These are phyloP conservation scores for Geranium rotundifolium DNA, from an alignment of 345 rosid species.

Conservation along the genomic window DNA sequence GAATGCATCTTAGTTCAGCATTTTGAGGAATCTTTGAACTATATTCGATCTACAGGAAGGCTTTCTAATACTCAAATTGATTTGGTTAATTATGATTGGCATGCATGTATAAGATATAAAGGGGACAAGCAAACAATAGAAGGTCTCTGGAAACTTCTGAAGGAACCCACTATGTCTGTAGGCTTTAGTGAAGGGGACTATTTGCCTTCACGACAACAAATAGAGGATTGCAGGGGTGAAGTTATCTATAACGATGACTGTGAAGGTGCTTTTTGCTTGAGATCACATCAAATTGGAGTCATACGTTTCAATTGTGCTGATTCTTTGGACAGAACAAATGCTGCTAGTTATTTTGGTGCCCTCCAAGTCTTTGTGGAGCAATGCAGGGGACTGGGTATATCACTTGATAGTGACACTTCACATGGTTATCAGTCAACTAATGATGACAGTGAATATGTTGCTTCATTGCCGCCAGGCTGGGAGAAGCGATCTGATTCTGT, in stretches of 20 bases:
- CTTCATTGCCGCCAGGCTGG: slow-evolving; percentile 98
- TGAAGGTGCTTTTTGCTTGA: slow-evolving; percentile 86
- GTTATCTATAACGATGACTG: slow-evolving; percentile 57
- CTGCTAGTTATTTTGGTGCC: slow-evolving; percentile 91
- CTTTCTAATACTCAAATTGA: slow-evolving; percentile 60
- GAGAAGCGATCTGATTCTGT: slow-evolving; percentile 86
- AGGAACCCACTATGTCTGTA: slow-evolving; percentile 55
- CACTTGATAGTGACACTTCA: slow-evolving; percentile 73
- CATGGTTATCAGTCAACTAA: slow-evolving; percentile 50
- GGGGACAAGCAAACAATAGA: slow-evolving; percentile 92
- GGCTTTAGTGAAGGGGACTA: slow-evolving; percentile 93
- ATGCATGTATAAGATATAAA: slow-evolving; percentile 59
- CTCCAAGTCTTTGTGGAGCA: slow-evolving; percentile 96
- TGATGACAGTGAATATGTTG: slow-evolving; percentile 50
- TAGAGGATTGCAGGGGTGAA: slow-evolving; percentile 89
- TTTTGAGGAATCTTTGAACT: slow-evolving; percentile 75
- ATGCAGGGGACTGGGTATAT: slow-evolving; percentile 72
- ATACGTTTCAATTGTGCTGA: slow-evolving; percentile 95
- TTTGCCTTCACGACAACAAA: slow-evolving; percentile 61
- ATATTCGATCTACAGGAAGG: slow-evolving; percentile 52
- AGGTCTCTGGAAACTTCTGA: slow-evolving; percentile 76
- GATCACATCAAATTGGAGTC: slow-evolving; percentile 92
- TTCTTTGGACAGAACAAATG: slow-evolving; percentile 95
- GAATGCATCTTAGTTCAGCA: slow-evolving; percentile 63
- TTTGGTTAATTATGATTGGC: slow-evolving; percentile 90